Base-by-base conservation (phyloP, 495 filamentous ascomycete genomes). In the Penicillium cinerascens region DNA sequence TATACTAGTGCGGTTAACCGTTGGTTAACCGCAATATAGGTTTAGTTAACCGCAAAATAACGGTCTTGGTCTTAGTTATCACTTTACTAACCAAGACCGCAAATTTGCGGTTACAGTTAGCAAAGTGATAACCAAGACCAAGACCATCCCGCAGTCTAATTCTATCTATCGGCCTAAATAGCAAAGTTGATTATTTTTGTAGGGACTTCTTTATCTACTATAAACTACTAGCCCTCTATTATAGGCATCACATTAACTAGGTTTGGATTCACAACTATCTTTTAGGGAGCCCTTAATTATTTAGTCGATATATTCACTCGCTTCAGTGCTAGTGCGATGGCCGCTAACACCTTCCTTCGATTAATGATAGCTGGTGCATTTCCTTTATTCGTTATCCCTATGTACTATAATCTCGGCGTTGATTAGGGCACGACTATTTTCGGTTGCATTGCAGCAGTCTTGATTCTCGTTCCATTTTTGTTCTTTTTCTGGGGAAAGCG, bases 361-460 rank as follows among this genome's bases (percentile, higher is more conserved):
- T 76, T 71, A 15, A 69, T 72, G 44, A 78, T 81, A 53, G 80
- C 75, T 0, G 75, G 68, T 16, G 78, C 73, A 6, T 84, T 84
- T 54, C 81, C 80, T 17, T 63, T 85, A 6, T 77, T 82, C 17
- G 70, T 81, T 0, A 63, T 59, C 9, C 78, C 76, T 17, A 65
- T 86, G 69, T 84, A 78, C 49, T 66, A 78, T 44, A 78, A 75
- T 27, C 58, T 82, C 15, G 83, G 82, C 2, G 74, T 83, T n/a
- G 70, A 72, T 3, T 85, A 81, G 61, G 83, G 79, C 10, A 75
- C 71, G 1, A 75, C 68, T 40, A 66, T 75, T 40, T 68, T 73
- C 37, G 69, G 63, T 3, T 73, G 71, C 21, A 49, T 74, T 33
- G 62, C 64, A 6, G 51, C 65, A 8, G 44, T 60, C 16, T 42